phyloP scores from a whole-genome alignment of 2,329 filamentous ascomycete genomes.

The Epichloe festucae region DNA sequence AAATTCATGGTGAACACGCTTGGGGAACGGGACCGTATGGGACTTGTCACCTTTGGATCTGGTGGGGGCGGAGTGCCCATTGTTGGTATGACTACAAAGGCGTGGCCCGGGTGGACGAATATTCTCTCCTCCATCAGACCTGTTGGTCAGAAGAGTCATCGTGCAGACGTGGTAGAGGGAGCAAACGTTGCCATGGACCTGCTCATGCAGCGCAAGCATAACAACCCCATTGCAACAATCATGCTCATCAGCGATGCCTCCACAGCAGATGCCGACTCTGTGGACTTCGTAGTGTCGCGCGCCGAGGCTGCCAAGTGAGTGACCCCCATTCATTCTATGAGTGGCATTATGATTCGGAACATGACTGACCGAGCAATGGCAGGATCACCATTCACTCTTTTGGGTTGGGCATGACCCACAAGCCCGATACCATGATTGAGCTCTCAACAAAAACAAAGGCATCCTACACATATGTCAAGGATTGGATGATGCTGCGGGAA shows the following conservation, averaged over 20 bases:
- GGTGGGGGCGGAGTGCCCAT: conserved; percentile 85
- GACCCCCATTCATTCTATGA: too few relatives aligned
- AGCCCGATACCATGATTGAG: conserved; percentile 98
- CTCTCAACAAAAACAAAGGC: conserved; percentile 90
- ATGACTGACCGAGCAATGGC: background rate
- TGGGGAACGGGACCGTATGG: conserved; percentile 91
- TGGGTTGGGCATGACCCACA: conserved; percentile 89
- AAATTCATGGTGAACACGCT: conserved; percentile 84
- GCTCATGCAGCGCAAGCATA: conserved; percentile 93
- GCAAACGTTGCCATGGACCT: conserved; percentile 98
- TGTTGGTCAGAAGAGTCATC: conserved; percentile 89
- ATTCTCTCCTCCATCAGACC: conserved; percentile 79
- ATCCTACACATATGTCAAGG: conserved; percentile 95
- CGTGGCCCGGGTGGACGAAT: conserved; percentile 83
- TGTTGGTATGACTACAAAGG: conserved; percentile 96
- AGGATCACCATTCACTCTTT: conserved; percentile 94
- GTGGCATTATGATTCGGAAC: too few relatives aligned
- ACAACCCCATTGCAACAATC: conserved; percentile 89
- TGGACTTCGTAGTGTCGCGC: conserved; percentile 93
- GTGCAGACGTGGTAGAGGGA: conserved; percentile 92
- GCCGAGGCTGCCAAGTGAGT: conserved; percentile 90
- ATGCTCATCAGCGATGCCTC: conserved; percentile 96
- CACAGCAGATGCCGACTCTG: conserved; percentile 84
- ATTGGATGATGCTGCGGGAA: conserved; percentile 99
- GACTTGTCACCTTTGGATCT: conserved; percentile 90